Base-by-base conservation (phyloP, 148 eudicot genomes). In the Rhododendron mucronatum region DNA sequence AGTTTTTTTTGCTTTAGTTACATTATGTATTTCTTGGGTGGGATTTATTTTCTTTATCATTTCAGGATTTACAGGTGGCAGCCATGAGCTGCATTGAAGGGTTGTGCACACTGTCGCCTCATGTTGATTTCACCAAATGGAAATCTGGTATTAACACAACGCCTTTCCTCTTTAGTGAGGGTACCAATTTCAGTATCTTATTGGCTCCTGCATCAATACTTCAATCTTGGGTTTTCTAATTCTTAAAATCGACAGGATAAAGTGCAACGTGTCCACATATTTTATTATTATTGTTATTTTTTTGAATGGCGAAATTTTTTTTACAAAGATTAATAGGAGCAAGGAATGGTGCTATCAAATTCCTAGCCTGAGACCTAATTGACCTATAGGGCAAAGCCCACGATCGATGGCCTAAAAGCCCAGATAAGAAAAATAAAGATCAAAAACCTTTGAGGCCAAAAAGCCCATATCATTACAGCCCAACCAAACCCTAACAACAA, bases 1-100 rank as follows among this genome's bases (percentile, higher is more conserved):
- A 39, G 2, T 5, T 37, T 28, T 50, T 67, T 21, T 20, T 80
- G 53, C 57, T 78, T 37, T 80, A 7, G 48, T 85, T 76, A 47
- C 23, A 78, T n/a, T 41, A 20, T 41, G 9, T 26, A 20, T 80
- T 63, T 18, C 47, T 78, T 83, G 35, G 77, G 59, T 86, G 41
- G 80, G 20, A 81, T 87, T 35, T 51, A 51, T 35, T 35, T 57
- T 4, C 84, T 73, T 8, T 73, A 41, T 82, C 0, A 71, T 65
- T 65, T 21, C 83, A 93, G 93, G 93, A 91, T 87, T 89, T 95
- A 48, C 89, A 94, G 79, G 82, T 78, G 61, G 95, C 96, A 71
- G 95, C 99, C 89, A 95, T 97, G 98, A 86, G 87, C 88, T 94
- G 93, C 91, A 89, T 97, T 83, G 97, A 94, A 88, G 95, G 90